Evolutionary conservation across 1,139 yeast species (phyloP).

Genomic region (Saccharomycopsis phalli): DNA sequence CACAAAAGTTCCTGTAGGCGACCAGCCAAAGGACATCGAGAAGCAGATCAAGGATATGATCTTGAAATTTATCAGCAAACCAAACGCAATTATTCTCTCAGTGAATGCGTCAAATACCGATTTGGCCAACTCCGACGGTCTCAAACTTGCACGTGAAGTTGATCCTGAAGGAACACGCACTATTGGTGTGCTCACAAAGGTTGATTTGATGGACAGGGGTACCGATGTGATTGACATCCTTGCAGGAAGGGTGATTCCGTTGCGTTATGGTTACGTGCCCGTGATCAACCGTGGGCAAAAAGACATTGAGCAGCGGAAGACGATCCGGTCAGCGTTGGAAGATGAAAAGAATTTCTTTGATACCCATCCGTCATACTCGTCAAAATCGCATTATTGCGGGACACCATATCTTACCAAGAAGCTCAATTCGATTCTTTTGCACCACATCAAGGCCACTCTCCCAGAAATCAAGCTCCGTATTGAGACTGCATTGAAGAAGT

Average conservation of each 20-base stretch:
- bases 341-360: slow-evolving; percentile 77
- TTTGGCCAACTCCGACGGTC: slow-evolving; percentile 94
- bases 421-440: slow-evolving; percentile 79
- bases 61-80: slow-evolving; percentile 86
- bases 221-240: slow-evolving; percentile 97
- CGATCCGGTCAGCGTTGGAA: slow-evolving; percentile 78
- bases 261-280: slow-evolving; percentile 93
- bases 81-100: slow-evolving; percentile 90
- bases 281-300: slow-evolving; percentile 97
- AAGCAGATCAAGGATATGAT: slow-evolving; percentile 91
- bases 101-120: slow-evolving; percentile 97
- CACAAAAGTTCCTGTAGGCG: slow-evolving; percentile 99
- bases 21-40: slow-evolving; percentile 97
- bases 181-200: slow-evolving; percentile 93
- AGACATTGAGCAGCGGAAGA: slow-evolving; percentile 80
- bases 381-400: slow-evolving; percentile 90
- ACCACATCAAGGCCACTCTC: slow-evolving; percentile 87
- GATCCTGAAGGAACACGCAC: slow-evolving; percentile 97
- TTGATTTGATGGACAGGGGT: slow-evolving; percentile 96
- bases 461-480: slow-evolving; percentile 92
- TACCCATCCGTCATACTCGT: slow-evolving; percentile 64
- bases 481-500: slow-evolving; percentile 73
- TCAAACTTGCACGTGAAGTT: slow-evolving; percentile 92
- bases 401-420: slow-evolving; percentile 94
- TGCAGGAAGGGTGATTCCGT: slow-evolving; percentile 92